Evolutionary conservation across 371 early-diverging fungal species (phyloP), one percentile per base, ranked within the genome.

Genomic region (Mortierella sp.): DNA sequence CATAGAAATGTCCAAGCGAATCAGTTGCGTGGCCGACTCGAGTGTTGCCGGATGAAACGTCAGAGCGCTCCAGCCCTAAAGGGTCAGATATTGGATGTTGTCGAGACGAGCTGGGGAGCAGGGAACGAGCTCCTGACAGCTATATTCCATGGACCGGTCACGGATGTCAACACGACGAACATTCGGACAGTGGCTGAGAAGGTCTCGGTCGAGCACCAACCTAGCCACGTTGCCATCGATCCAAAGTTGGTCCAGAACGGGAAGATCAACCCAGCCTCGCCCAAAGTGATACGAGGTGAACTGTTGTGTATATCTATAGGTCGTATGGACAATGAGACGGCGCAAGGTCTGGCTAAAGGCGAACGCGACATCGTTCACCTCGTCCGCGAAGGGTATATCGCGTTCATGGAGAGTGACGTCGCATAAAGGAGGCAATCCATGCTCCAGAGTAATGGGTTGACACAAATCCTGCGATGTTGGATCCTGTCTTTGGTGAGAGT

Each of bases 131-230:
- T 53, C 53, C 2, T 53, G 13, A 14, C 53, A 53, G 4, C 10
- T 26, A 13, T 53, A 53, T 13, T 11, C 53, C 4, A 10, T 8
- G 4, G 53, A 5, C 11, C 14, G 29, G 29, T 53, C 53, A n/a
- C n/a, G n/a, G n/a, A n/a, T n/a, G n/a, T n/a, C n/a, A n/a, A n/a
- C 3, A 0, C 2, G 0, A 53, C 13, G 10, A 14, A 29, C 0
- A 53, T 53, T 53, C 4, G 31, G 8, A 4, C 53, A 53, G 29
- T 8, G 29, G 2, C 11, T 4, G 14, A 53, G 11, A 14, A 53
- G 53, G 0, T 29, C 13, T 0, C 2, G 29, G n/a, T 29, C 53
- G 14, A 53, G 11, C 3, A 53, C 11, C 10, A 53, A 26, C 3
- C n/a, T 22, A 22, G 6, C n/a, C 22, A 1, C 9, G 0, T 1